Base-by-base conservation (phyloP, 1,139 yeast species). In the Blastobotrys persicus region DNA sequence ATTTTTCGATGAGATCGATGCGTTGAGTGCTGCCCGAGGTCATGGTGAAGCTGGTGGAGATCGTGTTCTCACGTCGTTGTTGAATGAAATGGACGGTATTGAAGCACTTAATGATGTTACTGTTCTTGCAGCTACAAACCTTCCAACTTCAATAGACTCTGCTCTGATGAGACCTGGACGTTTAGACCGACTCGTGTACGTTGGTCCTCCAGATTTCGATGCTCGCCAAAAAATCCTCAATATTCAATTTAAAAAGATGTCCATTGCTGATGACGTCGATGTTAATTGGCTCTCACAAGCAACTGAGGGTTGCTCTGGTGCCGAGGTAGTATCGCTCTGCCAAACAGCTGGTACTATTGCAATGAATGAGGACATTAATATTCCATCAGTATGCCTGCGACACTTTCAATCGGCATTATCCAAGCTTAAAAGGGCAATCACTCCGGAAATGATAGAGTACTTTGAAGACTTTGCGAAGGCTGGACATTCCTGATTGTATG, bases 291-390 rank as follows among this genome's bases (percentile, higher is more conserved):
- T 87, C n/a, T 88, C 91, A 0, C 61, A 55, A 1, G 59, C 66
- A 13, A 86, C 96, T 0, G 92, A 85, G 0, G 98, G 98, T 0
- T 89, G 95, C 61, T 88, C 97, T 0, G 98, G 98, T 41, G 97
- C 98, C 0, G 98, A 92, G 66, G 89, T 92, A 31, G 95, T 91
- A 0, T 76, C 89, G 37, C 68, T 91, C 20, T 88, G 97, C 60
- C 98, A 91, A 64, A 98, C 92, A 65, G 96, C 98, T 0, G 98
- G 98, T 1, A 71, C 92, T 31, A 79, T 87, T 9, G 97, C 98
- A 0, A 84, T 92, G 52, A 88, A 87, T 83, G 96, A 88, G 58
- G 71, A 85, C 56, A 68, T 77, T 12, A 71, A 77, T 2, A 79
- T 88, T 4, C 64, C 66, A 1, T 59, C 61, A 9, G 95, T 92